Percentiles rank a stretch among this genome's conserved stretches.
Evolutionary conservation across 2,329 filamentous ascomycete genomes (phyloP).

Genomic region (Leptosphaerulina australis): DNA sequence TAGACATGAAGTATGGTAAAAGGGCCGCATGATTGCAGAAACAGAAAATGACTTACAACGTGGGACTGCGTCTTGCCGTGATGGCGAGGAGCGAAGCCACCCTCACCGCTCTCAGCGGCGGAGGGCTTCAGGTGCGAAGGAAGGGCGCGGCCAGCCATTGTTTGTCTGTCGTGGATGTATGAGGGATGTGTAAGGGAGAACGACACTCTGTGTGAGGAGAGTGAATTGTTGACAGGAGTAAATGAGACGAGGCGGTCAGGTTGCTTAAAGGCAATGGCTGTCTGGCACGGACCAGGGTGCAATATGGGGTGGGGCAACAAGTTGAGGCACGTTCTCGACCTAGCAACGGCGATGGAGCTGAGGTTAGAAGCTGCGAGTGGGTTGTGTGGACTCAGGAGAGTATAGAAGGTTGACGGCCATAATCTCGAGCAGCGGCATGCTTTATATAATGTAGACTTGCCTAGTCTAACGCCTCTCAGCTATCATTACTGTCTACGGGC

Average conservation of each 20-base stretch:
- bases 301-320: constrained; percentile 29
- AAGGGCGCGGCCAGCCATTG: constrained; percentile 75
- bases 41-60: constrained; percentile 67
- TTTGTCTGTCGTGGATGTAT: constrained; percentile 39
- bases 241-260: constrained; percentile 25
- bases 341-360: constrained; percentile 21
- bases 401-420: constrained; percentile 16
- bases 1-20: background rate
- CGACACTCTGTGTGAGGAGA: constrained; percentile 18
- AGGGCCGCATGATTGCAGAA: background rate
- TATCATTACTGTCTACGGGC: constrained; percentile 15
- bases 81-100: constrained; percentile 64
- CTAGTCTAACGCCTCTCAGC: constrained; percentile 22
- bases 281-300: constrained; percentile 12
- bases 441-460: constrained; percentile 21
- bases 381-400: constrained; percentile 10
- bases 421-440: constrained; percentile 13
- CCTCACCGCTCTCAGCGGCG: constrained; percentile 47
- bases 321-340: constrained; percentile 31
- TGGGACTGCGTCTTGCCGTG: constrained; percentile 86
- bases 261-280: constrained; percentile 29
- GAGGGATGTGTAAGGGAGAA: constrained; percentile 9
- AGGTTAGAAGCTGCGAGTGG: constrained; percentile 13
- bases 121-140: constrained; percentile 81
- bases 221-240: constrained; percentile 25